Conservation (phyloP, 2,329 filamentous ascomycete species). For the Bipolaris oryzae region DNA sequence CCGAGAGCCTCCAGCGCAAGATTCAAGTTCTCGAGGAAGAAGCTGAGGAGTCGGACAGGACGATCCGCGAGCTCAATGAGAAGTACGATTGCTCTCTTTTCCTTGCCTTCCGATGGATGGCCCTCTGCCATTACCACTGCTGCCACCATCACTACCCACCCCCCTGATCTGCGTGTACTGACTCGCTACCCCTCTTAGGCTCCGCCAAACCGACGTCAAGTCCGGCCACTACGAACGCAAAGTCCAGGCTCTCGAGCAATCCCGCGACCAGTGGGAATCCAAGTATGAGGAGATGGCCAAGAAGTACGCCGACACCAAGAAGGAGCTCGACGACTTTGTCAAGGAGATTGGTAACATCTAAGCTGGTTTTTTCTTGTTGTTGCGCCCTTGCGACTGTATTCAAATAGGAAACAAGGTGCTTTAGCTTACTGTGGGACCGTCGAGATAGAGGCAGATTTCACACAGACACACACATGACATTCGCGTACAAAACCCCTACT, state of each 20-base stretch:
- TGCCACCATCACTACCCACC: neutral
- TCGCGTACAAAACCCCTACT: constrained; percentile 18
- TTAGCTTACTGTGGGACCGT: constrained; percentile 16
- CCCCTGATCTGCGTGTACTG: constrained; percentile 23
- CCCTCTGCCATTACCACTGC: neutral
- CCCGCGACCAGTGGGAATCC: constrained; percentile 91
- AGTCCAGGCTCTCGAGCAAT: constrained; percentile 91
- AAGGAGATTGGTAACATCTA: constrained; percentile 92
- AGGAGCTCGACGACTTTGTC: constrained; percentile 91
- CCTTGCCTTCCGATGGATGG: neutral
- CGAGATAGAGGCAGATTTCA: constrained; percentile 20
- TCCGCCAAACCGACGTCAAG: constrained; percentile 99
- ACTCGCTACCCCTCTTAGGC: constrained; percentile 60
- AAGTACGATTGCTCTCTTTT: constrained; percentile 70
- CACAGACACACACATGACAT: constrained; percentile 21
- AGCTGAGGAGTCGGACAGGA: constrained; percentile 95
- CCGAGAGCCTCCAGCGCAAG: constrained; percentile 88
- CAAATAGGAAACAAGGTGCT: constrained; percentile 23
- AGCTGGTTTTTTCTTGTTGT: constrained; percentile 42
- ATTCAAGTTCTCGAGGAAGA: constrained; percentile 97
- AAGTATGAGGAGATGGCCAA: constrained; percentile 98
- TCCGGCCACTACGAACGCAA: constrained; percentile 99
- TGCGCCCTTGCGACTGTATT: constrained; percentile 38
- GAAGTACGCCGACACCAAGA: constrained; percentile 83
- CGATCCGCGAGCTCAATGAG: constrained; percentile 94